Conservation (phyloP, 257 asterid species). For the Solanum chmielewskii region DNA sequence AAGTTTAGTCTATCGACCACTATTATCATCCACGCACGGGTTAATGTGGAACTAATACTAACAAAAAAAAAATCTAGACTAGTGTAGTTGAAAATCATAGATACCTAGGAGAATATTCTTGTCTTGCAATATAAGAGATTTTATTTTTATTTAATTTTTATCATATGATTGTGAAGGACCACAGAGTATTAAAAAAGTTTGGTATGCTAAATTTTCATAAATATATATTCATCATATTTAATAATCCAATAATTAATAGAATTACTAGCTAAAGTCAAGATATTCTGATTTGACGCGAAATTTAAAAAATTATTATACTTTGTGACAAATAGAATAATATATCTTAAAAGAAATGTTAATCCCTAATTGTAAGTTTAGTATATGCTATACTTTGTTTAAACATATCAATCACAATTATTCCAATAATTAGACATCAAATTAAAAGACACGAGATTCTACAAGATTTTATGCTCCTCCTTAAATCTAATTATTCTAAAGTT, state of each 20-base stretch:
- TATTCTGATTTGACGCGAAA: too few species aligned
- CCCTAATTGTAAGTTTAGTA: too few species aligned
- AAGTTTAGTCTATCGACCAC: too few species aligned
- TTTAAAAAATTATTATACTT: not conserved
- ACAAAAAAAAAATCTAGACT: not conserved
- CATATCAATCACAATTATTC: not conserved
- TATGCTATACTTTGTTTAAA: not conserved
- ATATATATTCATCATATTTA: not conserved
- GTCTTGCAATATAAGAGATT: not conserved
- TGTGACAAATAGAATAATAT: too few species aligned
- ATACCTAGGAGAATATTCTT: not conserved
- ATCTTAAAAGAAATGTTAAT: too few species aligned
- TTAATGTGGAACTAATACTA: not conserved
- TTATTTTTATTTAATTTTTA: not conserved
- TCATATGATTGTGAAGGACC: not conserved
- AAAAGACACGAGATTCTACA: not conserved
- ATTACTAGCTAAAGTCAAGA: not conserved
- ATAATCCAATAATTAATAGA: not conserved
- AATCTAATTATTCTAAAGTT: not conserved
- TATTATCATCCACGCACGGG: not conserved
- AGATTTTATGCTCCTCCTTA: not conserved
- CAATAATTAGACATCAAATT: not conserved
- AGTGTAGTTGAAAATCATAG: not conserved
- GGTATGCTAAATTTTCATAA: not conserved
- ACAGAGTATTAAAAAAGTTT: not conserved